Percentiles rank a stretch among this genome's conserved stretches.
These are phyloP conservation scores for Centaurea solstitialis DNA, from an alignment of 129 eudicot species.

Conservation along the genomic window DNA sequence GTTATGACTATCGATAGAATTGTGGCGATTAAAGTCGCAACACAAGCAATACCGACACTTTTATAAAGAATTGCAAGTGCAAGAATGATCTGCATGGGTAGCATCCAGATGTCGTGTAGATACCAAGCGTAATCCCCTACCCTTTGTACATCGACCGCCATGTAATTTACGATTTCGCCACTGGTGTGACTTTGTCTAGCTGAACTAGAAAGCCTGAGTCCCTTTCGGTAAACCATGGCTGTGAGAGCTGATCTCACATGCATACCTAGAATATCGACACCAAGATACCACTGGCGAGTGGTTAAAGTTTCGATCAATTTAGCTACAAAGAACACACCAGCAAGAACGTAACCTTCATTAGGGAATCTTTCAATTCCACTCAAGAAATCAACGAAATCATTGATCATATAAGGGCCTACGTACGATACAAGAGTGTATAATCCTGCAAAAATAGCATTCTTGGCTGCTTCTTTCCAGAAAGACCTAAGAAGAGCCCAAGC, in stretches of 20 bases:
- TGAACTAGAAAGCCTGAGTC: conserved; percentile 71
- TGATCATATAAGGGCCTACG: conserved; percentile 91
- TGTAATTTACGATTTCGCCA: conserved; percentile 91
- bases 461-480: conserved; percentile 83
- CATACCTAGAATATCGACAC: conserved; percentile 95
- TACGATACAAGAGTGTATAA: conserved; percentile 70
- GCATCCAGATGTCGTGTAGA: conserved; percentile 94
- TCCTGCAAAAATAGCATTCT: conserved; percentile 81
- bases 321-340: conserved; percentile 73
- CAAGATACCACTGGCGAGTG: conserved; percentile 90
- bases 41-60: conserved; percentile 77
- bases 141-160: conserved; percentile 96
- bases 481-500: conserved; percentile 79
- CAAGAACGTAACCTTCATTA: conserved; percentile 86
- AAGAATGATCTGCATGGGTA: conserved; percentile 75
- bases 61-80: conserved; percentile 79
- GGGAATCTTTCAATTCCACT: conserved; percentile 59
- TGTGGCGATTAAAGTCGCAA: conserved; percentile 77
- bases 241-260: conserved; percentile 87
- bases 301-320: conserved; percentile 80
- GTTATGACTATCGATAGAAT: conserved; percentile 76
- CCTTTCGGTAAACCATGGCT: conserved; percentile 87
- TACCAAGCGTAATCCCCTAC: conserved; percentile 91
- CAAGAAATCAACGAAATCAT: conserved; percentile 83
- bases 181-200: conserved; percentile 86